Percentiles rank a stretch among this genome's conserved stretches.
phyloP scores from a whole-genome alignment of 768 basidiomycete species.

The Pisolithus microcarpus region DNA sequence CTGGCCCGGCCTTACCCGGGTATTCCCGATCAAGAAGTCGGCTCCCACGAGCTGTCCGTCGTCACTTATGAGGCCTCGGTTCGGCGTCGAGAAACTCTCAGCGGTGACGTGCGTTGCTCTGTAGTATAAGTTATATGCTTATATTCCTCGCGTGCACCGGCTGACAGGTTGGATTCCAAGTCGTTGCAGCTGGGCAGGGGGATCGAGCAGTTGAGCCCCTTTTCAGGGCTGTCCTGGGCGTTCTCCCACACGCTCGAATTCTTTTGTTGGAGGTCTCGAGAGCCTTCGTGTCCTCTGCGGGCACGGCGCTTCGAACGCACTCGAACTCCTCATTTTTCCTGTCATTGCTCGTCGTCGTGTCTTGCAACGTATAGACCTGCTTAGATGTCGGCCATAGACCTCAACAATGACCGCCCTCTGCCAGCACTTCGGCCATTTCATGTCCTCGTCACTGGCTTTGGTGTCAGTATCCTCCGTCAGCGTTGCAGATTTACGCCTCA shows the following conservation, averaged over 20 bases:
- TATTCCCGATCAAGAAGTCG: background rate
- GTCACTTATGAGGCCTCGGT: background rate
- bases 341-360: background rate
- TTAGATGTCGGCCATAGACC: constrained; percentile 28
- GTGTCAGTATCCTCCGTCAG: constrained; percentile 34
- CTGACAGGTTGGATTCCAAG: too few relatives aligned
- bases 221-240: too few relatives aligned
- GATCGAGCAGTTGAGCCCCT: too few relatives aligned
- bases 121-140: too few relatives aligned
- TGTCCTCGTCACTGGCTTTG: constrained; percentile 48
- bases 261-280: too few relatives aligned
- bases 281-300: too few relatives aligned
- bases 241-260: too few relatives aligned
- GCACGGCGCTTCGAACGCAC: too few relatives aligned
- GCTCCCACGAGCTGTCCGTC: background rate
- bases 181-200: too few relatives aligned
- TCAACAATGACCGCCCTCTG: constrained; percentile 11
- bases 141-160: background rate
- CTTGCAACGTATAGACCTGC: background rate
- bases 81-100: background rate
- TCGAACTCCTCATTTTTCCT: background rate
- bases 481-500: constrained; percentile 14
- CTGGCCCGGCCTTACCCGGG: background rate
- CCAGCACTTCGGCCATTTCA: constrained; percentile 31
- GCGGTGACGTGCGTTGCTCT: too few relatives aligned